Evolutionary conservation across 1,284 basidiomycete genomes (phyloP).

Genomic region (Polyporus tsugae): DNA sequence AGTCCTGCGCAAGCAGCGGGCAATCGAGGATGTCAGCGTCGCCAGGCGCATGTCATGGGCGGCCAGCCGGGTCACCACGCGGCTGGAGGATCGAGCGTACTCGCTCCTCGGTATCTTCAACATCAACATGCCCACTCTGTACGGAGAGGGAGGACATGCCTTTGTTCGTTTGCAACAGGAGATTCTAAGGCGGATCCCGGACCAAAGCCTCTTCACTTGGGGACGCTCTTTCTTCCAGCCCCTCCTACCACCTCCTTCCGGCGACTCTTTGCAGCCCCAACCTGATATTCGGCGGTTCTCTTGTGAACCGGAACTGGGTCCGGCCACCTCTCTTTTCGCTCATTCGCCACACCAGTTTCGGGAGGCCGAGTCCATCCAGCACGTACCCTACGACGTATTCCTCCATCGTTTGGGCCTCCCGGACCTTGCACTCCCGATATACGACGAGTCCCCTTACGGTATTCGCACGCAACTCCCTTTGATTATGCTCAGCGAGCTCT

Average conservation of each 20-base stretch:
- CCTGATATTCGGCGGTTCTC: neutral
- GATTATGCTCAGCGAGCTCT: neutral
- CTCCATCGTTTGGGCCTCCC: neutral
- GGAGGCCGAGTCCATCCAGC: neutral
- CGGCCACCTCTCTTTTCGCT: slow-evolving; percentile 1
- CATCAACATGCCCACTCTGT: slow-evolving; percentile 17
- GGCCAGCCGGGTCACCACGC: slow-evolving; percentile 5
- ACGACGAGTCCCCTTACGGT: slow-evolving; percentile 1
- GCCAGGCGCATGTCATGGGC: slow-evolving; percentile 14
- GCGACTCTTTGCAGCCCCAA: neutral
- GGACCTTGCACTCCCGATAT: neutral
- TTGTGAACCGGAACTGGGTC: neutral
- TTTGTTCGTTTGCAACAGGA: neutral
- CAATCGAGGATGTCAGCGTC: slow-evolving; percentile 1
- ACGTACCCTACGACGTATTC: slow-evolving; percentile 6
- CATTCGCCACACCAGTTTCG: neutral
- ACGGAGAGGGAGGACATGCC: slow-evolving; percentile 11
- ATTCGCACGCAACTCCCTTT: neutral
- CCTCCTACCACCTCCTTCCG: neutral
- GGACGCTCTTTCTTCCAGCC: slow-evolving; percentile 2
- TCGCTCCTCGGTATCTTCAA: slow-evolving; percentile 16
- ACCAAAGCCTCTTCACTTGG: slow-evolving; percentile 9
- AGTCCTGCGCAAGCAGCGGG: neutral
- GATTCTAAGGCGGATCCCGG: slow-evolving; percentile 1
- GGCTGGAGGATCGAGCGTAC: slow-evolving; percentile 17